phyloP scores from a whole-genome alignment of 352 stramenopile genomes.

The Phytophthora boehmeriae region DNA sequence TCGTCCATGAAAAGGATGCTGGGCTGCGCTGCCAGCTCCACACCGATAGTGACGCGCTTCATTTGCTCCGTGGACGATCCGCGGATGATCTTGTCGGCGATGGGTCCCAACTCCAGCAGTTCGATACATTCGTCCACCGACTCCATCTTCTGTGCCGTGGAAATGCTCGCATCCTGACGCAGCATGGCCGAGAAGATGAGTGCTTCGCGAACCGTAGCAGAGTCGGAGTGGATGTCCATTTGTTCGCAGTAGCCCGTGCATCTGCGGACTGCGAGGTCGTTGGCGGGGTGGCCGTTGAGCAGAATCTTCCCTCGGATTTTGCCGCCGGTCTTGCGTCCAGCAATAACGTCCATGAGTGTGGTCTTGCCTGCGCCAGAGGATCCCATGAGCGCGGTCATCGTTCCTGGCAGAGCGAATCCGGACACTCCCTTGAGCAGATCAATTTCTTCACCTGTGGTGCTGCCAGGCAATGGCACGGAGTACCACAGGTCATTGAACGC shows the following conservation, averaged over 20 bases:
- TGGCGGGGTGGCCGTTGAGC: slow-evolving; percentile 54
- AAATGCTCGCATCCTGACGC: slow-evolving; percentile 45
- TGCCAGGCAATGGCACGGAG: slow-evolving; percentile 52
- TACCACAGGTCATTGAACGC: slow-evolving; percentile 66
- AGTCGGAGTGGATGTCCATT: slow-evolving; percentile 91
- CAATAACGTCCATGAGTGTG: slow-evolving; percentile 95
- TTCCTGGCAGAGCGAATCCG: slow-evolving; percentile 63
- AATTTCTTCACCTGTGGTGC: slow-evolving; percentile 49
- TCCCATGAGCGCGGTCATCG: slow-evolving; percentile 78
- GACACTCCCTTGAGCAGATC: slow-evolving; percentile 85
- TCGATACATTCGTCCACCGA: slow-evolving; percentile 65
- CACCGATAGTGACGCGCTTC: slow-evolving; percentile 81
- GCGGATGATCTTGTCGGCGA: slow-evolving; percentile 63
- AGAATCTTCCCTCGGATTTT: slow-evolving; percentile 74
- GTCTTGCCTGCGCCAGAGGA: slow-evolving; percentile 90
- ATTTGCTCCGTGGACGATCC: slow-evolving; percentile 62
- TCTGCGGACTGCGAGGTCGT: slow-evolving; percentile 51
- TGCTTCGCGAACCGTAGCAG: slow-evolving; percentile 88
- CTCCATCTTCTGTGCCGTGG: slow-evolving; percentile 41
- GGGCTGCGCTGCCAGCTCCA: slow-evolving; percentile 90
- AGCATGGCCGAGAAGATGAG: slow-evolving; percentile 91
- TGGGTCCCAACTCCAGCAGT: slow-evolving; percentile 50
- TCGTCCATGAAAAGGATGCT: slow-evolving; percentile 91
- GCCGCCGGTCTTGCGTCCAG: slow-evolving; percentile 90
- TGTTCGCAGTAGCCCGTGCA: slow-evolving; percentile 77